Conservation (phyloP, 768 basidiomycete species). For the Russula brevipes region DNA sequence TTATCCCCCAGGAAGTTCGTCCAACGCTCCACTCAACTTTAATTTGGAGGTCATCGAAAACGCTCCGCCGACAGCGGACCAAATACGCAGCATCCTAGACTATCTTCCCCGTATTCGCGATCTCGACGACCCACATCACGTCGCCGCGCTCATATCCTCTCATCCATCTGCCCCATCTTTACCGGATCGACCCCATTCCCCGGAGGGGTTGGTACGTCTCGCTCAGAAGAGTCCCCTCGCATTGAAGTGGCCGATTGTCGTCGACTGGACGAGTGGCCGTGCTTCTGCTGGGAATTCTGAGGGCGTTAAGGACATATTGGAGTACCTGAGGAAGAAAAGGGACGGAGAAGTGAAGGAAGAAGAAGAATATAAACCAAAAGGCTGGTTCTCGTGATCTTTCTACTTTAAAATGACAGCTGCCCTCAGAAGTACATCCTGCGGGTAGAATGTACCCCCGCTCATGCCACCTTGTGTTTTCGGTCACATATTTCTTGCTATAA, state of each 20-base stretch:
- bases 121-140: constrained; percentile 27
- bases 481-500: no score
- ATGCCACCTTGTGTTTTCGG: no score
- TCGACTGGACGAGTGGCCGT: constrained; percentile 66
- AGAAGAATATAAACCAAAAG: constrained; percentile 44
- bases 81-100: constrained; percentile 59
- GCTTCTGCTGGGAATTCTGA: constrained; percentile 64
- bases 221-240: constrained; percentile 52
- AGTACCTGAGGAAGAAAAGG: constrained; percentile 55
- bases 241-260: constrained; percentile 76
- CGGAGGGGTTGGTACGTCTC: constrained; percentile 45
- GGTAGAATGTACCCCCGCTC: no score
- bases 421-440: no score
- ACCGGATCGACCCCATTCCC: constrained; percentile 36
- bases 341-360: constrained; percentile 57
- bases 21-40: constrained; percentile 55
- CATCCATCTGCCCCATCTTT: constrained; percentile 47
- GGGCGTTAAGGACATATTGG: constrained; percentile 62
- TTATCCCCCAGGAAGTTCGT: constrained; percentile 50
- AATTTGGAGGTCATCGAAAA: constrained; percentile 68
- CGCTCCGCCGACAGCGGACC: constrained; percentile 58
- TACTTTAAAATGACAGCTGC: background rate
- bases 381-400: constrained; percentile 45
- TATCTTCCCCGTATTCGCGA: constrained; percentile 44
- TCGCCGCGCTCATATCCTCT: constrained; percentile 50